These are phyloP conservation scores for Hypseocharis bilobata DNA, from an alignment of 441 rosid species.

Conservation along the genomic window DNA sequence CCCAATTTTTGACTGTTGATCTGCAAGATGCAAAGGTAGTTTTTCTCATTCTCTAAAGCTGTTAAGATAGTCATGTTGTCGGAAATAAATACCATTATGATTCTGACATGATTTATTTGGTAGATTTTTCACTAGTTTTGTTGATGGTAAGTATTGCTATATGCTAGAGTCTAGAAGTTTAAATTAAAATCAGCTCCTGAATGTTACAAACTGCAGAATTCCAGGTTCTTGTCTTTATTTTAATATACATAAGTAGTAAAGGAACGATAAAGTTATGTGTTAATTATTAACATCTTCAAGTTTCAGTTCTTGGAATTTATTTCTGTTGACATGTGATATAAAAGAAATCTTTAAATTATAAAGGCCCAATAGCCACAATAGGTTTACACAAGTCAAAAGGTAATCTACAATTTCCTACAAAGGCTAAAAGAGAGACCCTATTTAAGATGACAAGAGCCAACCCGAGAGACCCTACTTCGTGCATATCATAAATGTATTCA, in stretches of 20 bases:
- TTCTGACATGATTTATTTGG: background rate
- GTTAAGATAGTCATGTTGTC: background rate
- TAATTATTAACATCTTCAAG: background rate
- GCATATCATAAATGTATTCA: background rate
- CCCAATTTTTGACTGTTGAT: conserved; percentile 54
- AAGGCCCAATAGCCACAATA: too few relatives aligned
- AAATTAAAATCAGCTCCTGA: background rate
- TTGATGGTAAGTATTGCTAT: background rate
- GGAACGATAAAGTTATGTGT: background rate
- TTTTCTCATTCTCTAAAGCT: conserved; percentile 11
- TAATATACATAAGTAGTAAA: background rate
- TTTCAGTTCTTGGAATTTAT: background rate
- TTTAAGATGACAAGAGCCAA: too few relatives aligned
- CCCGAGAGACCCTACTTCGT: background rate
- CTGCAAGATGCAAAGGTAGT: conserved; percentile 69
- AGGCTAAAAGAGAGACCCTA: too few relatives aligned
- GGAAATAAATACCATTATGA: background rate
- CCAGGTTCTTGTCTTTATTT: too few relatives aligned
- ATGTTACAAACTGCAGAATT: too few relatives aligned
- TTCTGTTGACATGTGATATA: too few relatives aligned
- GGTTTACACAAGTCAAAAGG: too few relatives aligned
- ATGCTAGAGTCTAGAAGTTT: background rate
- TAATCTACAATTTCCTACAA: too few relatives aligned
- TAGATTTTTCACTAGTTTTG: background rate
- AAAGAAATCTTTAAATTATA: too few relatives aligned